phyloP scores from a whole-genome alignment of 768 basidiomycete species.

The Calocera cornea region DNA sequence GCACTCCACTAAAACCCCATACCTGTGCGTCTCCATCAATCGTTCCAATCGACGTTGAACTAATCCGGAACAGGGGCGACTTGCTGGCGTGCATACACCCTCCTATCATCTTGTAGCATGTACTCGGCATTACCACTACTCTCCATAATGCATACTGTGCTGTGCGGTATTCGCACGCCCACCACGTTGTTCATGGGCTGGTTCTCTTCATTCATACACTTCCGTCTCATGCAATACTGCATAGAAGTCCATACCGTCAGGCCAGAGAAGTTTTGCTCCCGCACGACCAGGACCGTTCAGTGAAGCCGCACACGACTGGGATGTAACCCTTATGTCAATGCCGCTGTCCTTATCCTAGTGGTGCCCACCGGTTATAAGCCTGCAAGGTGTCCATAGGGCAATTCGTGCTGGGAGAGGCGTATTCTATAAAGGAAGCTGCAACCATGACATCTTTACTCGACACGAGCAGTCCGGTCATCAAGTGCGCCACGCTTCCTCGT shows the following conservation, averaged over 20 bases:
- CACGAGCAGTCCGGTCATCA: background rate
- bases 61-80: background rate
- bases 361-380: too few relatives aligned
- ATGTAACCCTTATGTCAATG: too few relatives aligned
- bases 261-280: background rate
- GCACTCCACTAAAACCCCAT: background rate
- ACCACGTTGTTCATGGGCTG: too few relatives aligned
- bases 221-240: too few relatives aligned
- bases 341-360: too few relatives aligned
- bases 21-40: background rate
- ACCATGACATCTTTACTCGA: background rate
- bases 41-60: too few relatives aligned
- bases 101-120: background rate
- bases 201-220: too few relatives aligned
- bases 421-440: too few relatives aligned
- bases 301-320: too few relatives aligned
- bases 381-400: too few relatives aligned
- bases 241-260: background rate
- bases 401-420: too few relatives aligned
- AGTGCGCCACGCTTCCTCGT: background rate
- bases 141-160: background rate
- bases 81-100: background rate
- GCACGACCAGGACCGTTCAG: background rate
- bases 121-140: background rate
- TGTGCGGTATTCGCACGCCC: too few relatives aligned